A percentile compares a stretch with the other conserved stretches of the same genome.
phyloP scores from a whole-genome alignment of 345 rosid genomes.

The Tarenaya hassleriana region DNA sequence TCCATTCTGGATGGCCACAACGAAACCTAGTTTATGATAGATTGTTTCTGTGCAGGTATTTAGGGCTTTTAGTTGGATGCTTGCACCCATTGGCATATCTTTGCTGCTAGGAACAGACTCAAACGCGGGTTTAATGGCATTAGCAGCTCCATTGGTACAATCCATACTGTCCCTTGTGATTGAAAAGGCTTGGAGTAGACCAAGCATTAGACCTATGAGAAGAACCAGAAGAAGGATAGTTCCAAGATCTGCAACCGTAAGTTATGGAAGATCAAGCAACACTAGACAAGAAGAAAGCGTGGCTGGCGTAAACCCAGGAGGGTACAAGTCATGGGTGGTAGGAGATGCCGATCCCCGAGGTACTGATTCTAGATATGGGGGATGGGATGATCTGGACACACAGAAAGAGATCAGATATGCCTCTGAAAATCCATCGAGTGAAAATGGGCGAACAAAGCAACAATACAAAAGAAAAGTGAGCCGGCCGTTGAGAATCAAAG shows the following conservation, averaged over 20 bases:
- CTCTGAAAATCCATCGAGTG: constrained; percentile 8
- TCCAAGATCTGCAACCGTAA: constrained; percentile 30
- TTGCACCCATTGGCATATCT: constrained; percentile 67
- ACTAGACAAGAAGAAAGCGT: constrained; percentile 28
- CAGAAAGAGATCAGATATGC: constrained; percentile 22
- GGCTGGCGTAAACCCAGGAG: constrained; percentile 26
- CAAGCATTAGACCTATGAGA: constrained; percentile 29
- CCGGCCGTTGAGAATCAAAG: constrained; percentile 51
- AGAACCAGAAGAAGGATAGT: constrained; percentile 39
- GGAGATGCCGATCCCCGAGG: constrained; percentile 28
- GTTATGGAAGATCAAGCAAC: constrained; percentile 19
- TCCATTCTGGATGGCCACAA: too few relatives aligned
- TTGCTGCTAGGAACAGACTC: constrained; percentile 69
- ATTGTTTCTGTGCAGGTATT: constrained; percentile 41
- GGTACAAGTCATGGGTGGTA: constrained; percentile 61
- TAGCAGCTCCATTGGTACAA: constrained; percentile 81
- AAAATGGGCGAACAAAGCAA: constrained; percentile 25
- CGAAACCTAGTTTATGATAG: too few relatives aligned
- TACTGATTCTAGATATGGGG: constrained; percentile 43
- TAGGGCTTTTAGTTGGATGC: constrained; percentile 67
- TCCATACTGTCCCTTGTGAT: constrained; percentile 49
- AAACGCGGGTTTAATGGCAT: constrained; percentile 74
- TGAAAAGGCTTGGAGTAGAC: constrained; percentile 47
- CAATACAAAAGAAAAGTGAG: constrained; percentile 35
- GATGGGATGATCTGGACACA: constrained; percentile 78